Evolutionary conservation across 345 rosid species (phyloP).

Genomic region (Eucalyptus pauciflora): DNA sequence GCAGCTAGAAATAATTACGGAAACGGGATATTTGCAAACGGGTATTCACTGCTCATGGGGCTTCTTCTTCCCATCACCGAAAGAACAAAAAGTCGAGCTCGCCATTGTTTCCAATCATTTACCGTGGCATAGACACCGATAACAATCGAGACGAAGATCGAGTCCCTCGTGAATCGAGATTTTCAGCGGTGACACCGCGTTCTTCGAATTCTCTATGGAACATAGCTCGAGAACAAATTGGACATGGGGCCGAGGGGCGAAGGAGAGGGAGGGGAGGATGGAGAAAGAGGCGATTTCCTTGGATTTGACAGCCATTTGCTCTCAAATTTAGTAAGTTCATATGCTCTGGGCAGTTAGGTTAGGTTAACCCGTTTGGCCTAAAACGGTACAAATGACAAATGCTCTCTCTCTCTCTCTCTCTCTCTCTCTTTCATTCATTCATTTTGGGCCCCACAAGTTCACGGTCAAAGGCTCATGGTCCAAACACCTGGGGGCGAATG

Average conservation of each 20-base stretch:
- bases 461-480: background rate
- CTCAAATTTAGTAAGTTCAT: background rate
- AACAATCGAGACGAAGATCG: background rate
- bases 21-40: background rate
- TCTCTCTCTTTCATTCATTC: background rate
- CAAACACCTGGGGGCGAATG: background rate
- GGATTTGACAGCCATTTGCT: background rate
- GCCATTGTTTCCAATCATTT: background rate
- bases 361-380: background rate
- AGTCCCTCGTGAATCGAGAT: background rate
- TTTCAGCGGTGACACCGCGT: background rate
- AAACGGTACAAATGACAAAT: background rate
- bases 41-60: background rate
- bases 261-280: background rate
- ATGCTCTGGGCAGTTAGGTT: background rate
- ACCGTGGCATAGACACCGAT: background rate
- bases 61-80: conserved; percentile 23
- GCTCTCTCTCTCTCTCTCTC: background rate
- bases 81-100: background rate
- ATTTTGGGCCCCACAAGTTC: background rate
- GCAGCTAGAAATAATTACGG: conserved; percentile 5
- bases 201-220: background rate
- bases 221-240: background rate
- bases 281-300: background rate
- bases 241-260: background rate